Base-by-base conservation (phyloP, 164 flowering plant genomes). In the Paratinospora sagittata region DNA sequence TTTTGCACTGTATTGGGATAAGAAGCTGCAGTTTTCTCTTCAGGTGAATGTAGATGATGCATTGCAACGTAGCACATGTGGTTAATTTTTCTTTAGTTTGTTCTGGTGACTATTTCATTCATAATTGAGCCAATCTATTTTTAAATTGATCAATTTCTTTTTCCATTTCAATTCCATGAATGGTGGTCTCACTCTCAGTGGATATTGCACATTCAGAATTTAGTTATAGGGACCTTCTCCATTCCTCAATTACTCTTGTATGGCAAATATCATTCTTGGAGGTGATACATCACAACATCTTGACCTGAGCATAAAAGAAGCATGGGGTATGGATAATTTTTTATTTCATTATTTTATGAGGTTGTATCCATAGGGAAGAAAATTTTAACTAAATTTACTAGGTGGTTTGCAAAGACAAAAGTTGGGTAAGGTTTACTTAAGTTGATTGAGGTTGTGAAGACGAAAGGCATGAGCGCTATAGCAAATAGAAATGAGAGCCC, bases 1-100 rank as follows among this genome's bases (percentile, higher is more conserved):
- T 14, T 89, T 90, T 78, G 93, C 88, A 45, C 76, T 94, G 71
- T 92, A 90, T 70, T 92, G 98, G 97, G 97, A 94, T 65, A 92
- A 94, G 78, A 94, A 90, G 81, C 82, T 80, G 64, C 97, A 94
- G 78, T 90, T 90, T 68, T 86, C 91, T 72, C 89, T 94, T 74
- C 97, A 92, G 92, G 98, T 82, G 82, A 65, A 80, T 41, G n/a
- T 66, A 36, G 49, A 11, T 57, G 23, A 13, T 0, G 26, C 26
- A 6, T 58, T 16, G 26, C 17, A 11, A 16, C 43, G 27, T 36
- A 12, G 37, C 23, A 0, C 33, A 24, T 12, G 26, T 27, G 12
- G 62, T 36, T 70, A 26, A 39, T 55, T 24, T 13, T 61, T 41
- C 8, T 3, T 2, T 21, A n/a, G 24, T 17, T 19, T 2, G 3